phyloP scores from a whole-genome alignment of 768 basidiomycete species.

The Mycena indigotica region DNA sequence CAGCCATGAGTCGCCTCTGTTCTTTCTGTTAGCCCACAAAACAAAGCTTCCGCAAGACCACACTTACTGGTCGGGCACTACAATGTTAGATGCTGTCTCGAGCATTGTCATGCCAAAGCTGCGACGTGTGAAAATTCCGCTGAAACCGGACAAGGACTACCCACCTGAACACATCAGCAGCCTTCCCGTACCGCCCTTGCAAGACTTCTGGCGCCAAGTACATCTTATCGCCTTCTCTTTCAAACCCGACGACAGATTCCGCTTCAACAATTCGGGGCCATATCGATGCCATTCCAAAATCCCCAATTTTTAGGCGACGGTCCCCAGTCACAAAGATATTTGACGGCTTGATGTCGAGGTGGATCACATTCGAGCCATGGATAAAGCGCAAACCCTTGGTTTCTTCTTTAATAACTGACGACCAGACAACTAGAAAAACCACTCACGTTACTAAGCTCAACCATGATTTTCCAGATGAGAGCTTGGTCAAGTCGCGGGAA shows the following conservation, averaged over 20 bases:
- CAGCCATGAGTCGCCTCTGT: conserved; percentile 92
- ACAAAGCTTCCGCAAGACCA: conserved; percentile 22
- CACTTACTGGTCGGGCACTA: conserved; percentile 94
- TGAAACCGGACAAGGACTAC: conserved; percentile 46
- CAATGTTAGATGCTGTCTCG: conserved; percentile 93
- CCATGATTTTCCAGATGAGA: conserved; percentile 93
- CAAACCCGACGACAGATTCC: conserved; percentile 62
- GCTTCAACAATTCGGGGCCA: conserved; percentile 66
- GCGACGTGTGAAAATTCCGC: conserved; percentile 43
- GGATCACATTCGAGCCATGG: conserved; percentile 85
- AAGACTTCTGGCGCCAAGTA: conserved; percentile 97
- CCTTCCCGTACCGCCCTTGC: conserved; percentile 87
- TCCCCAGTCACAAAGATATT: conserved; percentile 90
- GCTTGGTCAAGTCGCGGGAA: conserved; percentile 89
- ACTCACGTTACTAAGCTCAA: conserved; percentile 86
- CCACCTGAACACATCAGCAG: conserved; percentile 96
- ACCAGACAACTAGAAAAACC: conserved; percentile 32
- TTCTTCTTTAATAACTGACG: too few species aligned
- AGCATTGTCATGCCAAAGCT: conserved; percentile 96
- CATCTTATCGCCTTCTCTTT: conserved; percentile 95
- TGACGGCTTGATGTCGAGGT: conserved; percentile 96
- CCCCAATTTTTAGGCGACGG: conserved; percentile 94
- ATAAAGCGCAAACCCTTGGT: conserved; percentile 84
- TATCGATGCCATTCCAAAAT: conserved; percentile 97
- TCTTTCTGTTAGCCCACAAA: conserved; percentile 26